A percentile compares a stretch with the other conserved stretches of the same genome.
phyloP scores from a whole-genome alignment of 2,329 filamentous ascomycete genomes.

The Clarireedia sp. region DNA sequence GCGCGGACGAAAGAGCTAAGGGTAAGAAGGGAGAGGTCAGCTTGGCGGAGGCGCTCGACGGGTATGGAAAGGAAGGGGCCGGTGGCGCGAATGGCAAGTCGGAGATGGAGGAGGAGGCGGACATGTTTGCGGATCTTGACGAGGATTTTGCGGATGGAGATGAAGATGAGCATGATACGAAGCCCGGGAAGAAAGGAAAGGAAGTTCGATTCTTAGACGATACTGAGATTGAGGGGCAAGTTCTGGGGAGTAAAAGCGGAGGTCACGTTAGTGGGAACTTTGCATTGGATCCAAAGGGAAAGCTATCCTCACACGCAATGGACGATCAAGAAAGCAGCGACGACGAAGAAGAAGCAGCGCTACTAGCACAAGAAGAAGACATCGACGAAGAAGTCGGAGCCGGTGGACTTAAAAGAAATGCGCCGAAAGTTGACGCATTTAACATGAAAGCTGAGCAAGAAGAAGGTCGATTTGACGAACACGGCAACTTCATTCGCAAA shows the following conservation, averaged over 20 bases:
- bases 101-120: slow-evolving; percentile 57
- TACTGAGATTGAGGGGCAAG: slow-evolving; percentile 69
- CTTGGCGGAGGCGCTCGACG: slow-evolving; percentile 45
- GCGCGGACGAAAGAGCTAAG: slow-evolving; percentile 53
- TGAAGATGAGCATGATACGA: slow-evolving; percentile 44
- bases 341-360: slow-evolving; percentile 63
- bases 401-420: slow-evolving; percentile 84
- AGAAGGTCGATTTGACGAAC: slow-evolving; percentile 84
- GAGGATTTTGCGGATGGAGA: slow-evolving; percentile 49
- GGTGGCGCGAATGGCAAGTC: slow-evolving; percentile 27
- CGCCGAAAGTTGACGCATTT: slow-evolving; percentile 91
- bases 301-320: slow-evolving; percentile 31
- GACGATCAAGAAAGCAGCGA: slow-evolving; percentile 42
- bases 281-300: slow-evolving; percentile 47
- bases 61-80: slow-evolving; percentile 37
- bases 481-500: slow-evolving; percentile 86
- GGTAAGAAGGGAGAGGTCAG: slow-evolving; percentile 39
- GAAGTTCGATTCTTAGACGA: slow-evolving; percentile 53
- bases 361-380: slow-evolving; percentile 66
- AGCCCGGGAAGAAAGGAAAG: slow-evolving; percentile 51
- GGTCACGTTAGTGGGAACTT: slow-evolving; percentile 58
- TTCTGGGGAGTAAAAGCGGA: slow-evolving; percentile 62
- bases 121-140: slow-evolving; percentile 75
- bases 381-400: slow-evolving; percentile 85
- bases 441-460: slow-evolving; percentile 88